phyloP scores from a whole-genome alignment of 2,329 filamentous ascomycete genomes.

The Botryosphaeria dothidea region DNA sequence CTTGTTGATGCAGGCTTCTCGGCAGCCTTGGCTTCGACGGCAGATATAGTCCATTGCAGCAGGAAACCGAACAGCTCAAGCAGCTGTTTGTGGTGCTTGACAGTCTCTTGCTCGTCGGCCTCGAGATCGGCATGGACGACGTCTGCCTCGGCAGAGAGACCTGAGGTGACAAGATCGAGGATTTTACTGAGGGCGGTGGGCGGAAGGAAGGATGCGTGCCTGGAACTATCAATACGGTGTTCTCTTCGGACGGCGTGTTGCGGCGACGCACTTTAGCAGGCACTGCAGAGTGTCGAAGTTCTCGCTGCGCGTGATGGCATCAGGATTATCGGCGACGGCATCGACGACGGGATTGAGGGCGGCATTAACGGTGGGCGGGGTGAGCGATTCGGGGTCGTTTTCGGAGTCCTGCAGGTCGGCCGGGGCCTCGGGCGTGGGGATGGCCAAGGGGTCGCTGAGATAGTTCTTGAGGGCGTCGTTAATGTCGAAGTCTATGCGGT shows the following conservation, averaged over 20 bases:
- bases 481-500: slow-evolving; percentile 80
- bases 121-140: slow-evolving; percentile 83
- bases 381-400: slow-evolving; percentile 82
- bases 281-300: slow-evolving; percentile 94
- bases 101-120: slow-evolving; percentile 83
- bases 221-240: slow-evolving; percentile 45
- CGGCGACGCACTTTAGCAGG: slow-evolving; percentile 86
- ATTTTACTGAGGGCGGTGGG: slow-evolving; percentile 86
- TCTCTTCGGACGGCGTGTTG: slow-evolving; percentile 20
- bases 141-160: slow-evolving; percentile 81
- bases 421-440: slow-evolving; percentile 85
- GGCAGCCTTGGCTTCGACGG: slow-evolving; percentile 89
- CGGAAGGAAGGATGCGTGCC: slow-evolving; percentile 78
- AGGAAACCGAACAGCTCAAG: slow-evolving; percentile 94
- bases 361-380: slow-evolving; percentile 75
- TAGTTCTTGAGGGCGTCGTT: slow-evolving; percentile 96
- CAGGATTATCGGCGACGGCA: slow-evolving; percentile 86
- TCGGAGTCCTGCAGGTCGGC: slow-evolving; percentile 85
- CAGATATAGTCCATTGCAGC: slow-evolving; percentile 90
- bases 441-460: slow-evolving; percentile 84
- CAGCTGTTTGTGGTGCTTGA: slow-evolving; percentile 84
- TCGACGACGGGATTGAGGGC: slow-evolving; percentile 92
- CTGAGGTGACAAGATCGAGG: slow-evolving; percentile 86
- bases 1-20: slow-evolving; percentile 79
- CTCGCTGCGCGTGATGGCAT: slow-evolving; percentile 75